Evolutionary conservation across 2,329 filamentous ascomycete genomes (phyloP), one percentile per base, ranked within the genome.

Genomic region (Curvularia lunata): DNA sequence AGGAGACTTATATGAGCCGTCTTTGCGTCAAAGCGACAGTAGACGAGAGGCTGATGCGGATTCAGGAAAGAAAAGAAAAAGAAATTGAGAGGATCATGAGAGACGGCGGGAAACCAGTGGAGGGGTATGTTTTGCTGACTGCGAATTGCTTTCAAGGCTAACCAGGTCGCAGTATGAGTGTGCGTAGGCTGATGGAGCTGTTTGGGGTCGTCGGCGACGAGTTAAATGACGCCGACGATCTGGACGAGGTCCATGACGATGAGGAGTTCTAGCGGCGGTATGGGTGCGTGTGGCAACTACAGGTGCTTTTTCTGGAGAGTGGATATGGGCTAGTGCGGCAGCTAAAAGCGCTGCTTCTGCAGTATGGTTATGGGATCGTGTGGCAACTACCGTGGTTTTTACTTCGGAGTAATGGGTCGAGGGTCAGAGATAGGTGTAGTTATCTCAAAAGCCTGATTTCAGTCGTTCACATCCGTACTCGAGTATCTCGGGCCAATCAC

Each of bases 1-100:
- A 87, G 41, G 77, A 85, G 32, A 87, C 88, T 0, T 77, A 85
- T 10, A 82, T 90, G 56, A 81, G 85, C 0, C 81, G 86, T 0
- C 79, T 92, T 32, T 74, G 86, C 0, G 79, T 87, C 0, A 73
- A 78, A 1, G 78, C 83, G 4, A 84, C 82, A 0, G 83, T 91
- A 5, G 89, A 92, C 57, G 77, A 83, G 9, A 76, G 81, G 0
- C 78, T 92, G 3, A 69, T 82, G 0, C 46, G 72, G 0, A 79
- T 91, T 61, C 88, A 92, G 57, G 58, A 78, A 0, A 51, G 66
- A 0, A 91, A 91, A 65, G 64, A 79, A 52, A 37, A 57, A 16
- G 76, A 80, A 62, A 82, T 82, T 55, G 75, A 79, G 32, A 56
- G 63, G 56, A 74, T 83, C 0, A 75, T 76, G 49, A 75, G 80